A percentile compares a stretch with the other conserved stretches of the same genome.
Evolutionary conservation across 2,329 filamentous ascomycete species (phyloP).

Genomic region (Cladosporium colombiae): DNA sequence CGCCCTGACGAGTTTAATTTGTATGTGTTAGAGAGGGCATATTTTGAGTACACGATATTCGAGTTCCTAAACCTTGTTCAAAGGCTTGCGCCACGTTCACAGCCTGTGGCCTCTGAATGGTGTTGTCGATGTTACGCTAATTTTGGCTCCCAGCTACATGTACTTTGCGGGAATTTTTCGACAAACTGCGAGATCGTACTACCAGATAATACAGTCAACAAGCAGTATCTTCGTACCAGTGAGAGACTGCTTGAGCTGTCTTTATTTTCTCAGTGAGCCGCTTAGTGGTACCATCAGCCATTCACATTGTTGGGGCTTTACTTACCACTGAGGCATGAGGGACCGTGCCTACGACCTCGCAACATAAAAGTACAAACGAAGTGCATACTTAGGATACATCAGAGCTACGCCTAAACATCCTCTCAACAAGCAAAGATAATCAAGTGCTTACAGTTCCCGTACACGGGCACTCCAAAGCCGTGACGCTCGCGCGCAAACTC

Average conservation of each 20-base stretch:
- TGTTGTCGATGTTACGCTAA: not conserved
- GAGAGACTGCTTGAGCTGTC: not conserved
- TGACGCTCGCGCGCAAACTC: not conserved
- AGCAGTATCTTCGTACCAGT: not conserved
- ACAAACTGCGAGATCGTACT: not conserved
- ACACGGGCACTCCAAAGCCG: not conserved
- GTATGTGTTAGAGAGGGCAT: not conserved
- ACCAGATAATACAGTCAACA: not conserved
- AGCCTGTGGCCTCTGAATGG: not conserved
- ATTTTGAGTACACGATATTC: not conserved
- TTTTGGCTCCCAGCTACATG: not conserved
- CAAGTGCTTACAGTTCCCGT: not conserved
- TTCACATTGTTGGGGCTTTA: not conserved
- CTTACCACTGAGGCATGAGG: not conserved
- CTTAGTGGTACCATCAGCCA: not conserved
- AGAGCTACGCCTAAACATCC: not conserved
- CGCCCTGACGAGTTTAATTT: constrained; percentile 2
- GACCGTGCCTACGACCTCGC: too few species aligned
- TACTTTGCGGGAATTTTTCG: not conserved
- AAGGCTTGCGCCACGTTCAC: not conserved
- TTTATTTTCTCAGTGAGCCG: not conserved
- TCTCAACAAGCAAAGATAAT: not conserved
- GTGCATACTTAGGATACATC: not conserved
- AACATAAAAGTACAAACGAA: not conserved
- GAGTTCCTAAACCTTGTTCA: not conserved